Base-by-base conservation (phyloP, 2,329 filamentous ascomycete species). In the Helicocarpus griseus region DNA sequence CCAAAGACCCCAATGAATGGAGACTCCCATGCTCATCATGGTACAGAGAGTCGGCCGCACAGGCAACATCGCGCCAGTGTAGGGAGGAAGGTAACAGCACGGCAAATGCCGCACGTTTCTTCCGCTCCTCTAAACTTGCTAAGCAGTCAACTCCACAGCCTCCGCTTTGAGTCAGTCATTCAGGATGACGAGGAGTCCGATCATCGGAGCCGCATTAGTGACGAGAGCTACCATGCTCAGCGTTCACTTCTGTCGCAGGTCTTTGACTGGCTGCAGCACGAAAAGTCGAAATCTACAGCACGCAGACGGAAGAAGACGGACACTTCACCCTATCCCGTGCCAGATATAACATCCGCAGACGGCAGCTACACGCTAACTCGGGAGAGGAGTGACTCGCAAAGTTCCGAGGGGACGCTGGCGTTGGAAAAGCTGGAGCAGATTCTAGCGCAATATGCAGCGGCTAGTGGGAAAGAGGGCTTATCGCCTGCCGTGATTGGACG, bases 361-460 rank as follows among this genome's bases (percentile, higher is more conserved):
- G 51, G 57, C 50, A 60, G 61, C 46, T 53, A 61, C 41, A 55
- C 50, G 19, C 39, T 53, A 19, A 29, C 46, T 48, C 52, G 63
- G 43, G 59, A 63, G 48, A 71, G 76, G 56, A 72, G 73, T 49
- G 73, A 72, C 57, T 87, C 85, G 1, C 73, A 81, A 31, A 75
- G 77, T 53, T 86, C 85, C 0, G 81, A 87, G 44, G 85, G 82
- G 58, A 79, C 84, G 1, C 75, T 85, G 7, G 89, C 89, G 13
- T 75, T 97, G 2, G 88, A 94, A 54, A 80, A 82, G 57, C 75
- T 96, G 22, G 88, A 95, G 66, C 79, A 77, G 49, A 96, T 97
- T 49, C 69, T 73, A 44, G 53, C 65, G 13, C 69, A 67, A 50
- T 71, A 69, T 57, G 65, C 71, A 29, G 60, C 71, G 31, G 60